phyloP scores from a whole-genome alignment of 805 yeast genomes.

The Saturnispora halmiae region DNA sequence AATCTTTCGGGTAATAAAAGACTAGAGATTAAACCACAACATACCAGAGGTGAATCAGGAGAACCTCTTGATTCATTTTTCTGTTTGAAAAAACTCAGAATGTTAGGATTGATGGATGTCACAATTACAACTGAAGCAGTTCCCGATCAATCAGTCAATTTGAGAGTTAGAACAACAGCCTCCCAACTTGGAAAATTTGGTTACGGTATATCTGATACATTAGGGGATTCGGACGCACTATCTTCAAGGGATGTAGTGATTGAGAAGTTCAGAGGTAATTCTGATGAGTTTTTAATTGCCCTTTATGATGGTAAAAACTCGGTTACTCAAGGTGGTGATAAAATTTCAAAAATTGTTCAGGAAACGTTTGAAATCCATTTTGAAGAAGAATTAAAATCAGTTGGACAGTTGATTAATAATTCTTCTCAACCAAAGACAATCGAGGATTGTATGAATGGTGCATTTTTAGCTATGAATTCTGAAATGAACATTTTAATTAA shows the following conservation, averaged over 20 bases:
- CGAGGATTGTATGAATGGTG: slow-evolving; percentile 69
- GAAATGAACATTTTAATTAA: slow-evolving; percentile 62
- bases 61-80: slow-evolving; percentile 62
- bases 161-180: slow-evolving; percentile 85
- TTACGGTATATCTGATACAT: slow-evolving; percentile 85
- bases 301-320: slow-evolving; percentile 75
- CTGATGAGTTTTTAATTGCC: slow-evolving; percentile 72
- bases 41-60: slow-evolving; percentile 37
- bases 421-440: slow-evolving; percentile 40
- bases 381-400: slow-evolving; percentile 49
- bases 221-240: slow-evolving; percentile 58
- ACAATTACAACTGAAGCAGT: slow-evolving; percentile 81
- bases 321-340: slow-evolving; percentile 48
- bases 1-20: slow-evolving; percentile 91
- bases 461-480: slow-evolving; percentile 71
- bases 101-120: slow-evolving; percentile 89
- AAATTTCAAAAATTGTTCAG: slow-evolving; percentile 65
- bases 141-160: slow-evolving; percentile 77
- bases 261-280: slow-evolving; percentile 79
- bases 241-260: slow-evolving; percentile 77
- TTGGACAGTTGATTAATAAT: slow-evolving; percentile 28
- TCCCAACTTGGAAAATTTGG: slow-evolving; percentile 66
- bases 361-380: slow-evolving; percentile 59
- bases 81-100: slow-evolving; percentile 54
- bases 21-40: slow-evolving; percentile 72